Evolutionary conservation across 1,139 yeast genomes (phyloP).

Genomic region (Geotrichum citri-aurantii): DNA sequence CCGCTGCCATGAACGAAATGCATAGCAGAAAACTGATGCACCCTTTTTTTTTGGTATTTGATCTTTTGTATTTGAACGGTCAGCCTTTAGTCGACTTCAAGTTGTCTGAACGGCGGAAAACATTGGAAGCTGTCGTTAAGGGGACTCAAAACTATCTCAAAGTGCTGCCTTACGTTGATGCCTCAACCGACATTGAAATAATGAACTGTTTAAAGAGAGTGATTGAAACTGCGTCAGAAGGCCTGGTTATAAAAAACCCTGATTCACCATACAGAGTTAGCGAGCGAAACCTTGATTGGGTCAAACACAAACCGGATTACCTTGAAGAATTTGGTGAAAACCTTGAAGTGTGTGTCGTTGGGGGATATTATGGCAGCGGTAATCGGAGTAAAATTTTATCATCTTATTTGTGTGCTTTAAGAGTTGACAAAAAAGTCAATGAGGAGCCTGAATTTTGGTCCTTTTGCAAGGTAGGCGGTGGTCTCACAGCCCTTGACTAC

Average conservation of each 20-base stretch:
- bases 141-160: slow-evolving; percentile 44
- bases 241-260: slow-evolving; percentile 69
- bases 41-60: slow-evolving; percentile 69
- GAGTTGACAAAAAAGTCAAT: slow-evolving; percentile 37
- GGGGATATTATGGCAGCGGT: slow-evolving; percentile 68
- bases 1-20: slow-evolving; percentile 50
- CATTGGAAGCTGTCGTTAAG: slow-evolving; percentile 45
- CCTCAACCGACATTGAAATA: slow-evolving; percentile 43
- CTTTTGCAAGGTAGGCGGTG: slow-evolving; percentile 81
- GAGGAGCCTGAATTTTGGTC: slow-evolving; percentile 42
- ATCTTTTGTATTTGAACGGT: slow-evolving; percentile 64
- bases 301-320: slow-evolving; percentile 88
- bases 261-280: slow-evolving; percentile 56
- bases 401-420: slow-evolving; percentile 68
- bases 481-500: slow-evolving; percentile 61
- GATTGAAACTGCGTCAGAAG: slow-evolving; percentile 63
- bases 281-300: slow-evolving; percentile 59
- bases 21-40: slow-evolving; percentile 29
- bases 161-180: slow-evolving; percentile 45
- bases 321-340: slow-evolving; percentile 81
- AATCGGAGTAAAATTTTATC: slow-evolving; percentile 38
- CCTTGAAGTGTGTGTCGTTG: slow-evolving; percentile 72
- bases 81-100: slow-evolving; percentile 50
- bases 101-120: slow-evolving; percentile 50
- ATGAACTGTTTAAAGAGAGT: slow-evolving; percentile 52